Evolutionary conservation across 768 basidiomycete species (phyloP), one percentile per base, ranked within the genome.

Genomic region (Auricularia auricula-judae): DNA sequence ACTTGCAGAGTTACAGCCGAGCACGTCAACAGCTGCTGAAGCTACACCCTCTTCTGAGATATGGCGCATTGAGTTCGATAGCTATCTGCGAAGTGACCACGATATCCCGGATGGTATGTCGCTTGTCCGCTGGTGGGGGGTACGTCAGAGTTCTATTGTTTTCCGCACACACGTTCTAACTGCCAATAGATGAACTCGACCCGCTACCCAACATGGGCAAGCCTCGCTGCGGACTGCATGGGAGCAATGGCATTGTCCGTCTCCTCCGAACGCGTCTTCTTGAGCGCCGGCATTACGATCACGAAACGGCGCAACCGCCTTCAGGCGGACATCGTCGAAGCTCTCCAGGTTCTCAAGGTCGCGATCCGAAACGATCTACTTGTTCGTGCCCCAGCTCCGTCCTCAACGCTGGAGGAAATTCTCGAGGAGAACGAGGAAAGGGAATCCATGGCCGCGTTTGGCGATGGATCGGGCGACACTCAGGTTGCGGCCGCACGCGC

Each of bases 211-310:
- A 70, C 71, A 0, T 78, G 76, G 76, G 73, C 72, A 0, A 75
- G 74, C 0, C 69, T 79, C 1, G 75, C 78, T 8, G 64, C 68
- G 7, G 77, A 79, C 63, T 75, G 75, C 34, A 71, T 79, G 8
- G 60, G 75, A 1, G 73, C 80, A 33, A 77, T 78, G 75, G 74
- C 75, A 8, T 70, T 73, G 12, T 71, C 68, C 1, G 76, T 79
- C 8, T 78, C 77, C 3, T 76, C 74, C 68, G 75, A 79, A 66
- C 70, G 70, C 8, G 77, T 76, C 4, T 80, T 80, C 66, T 80
- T 75, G 0, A 68, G 71, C 3, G 77, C 72, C 11, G 76, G 77
- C 4, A 76, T 79, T 34, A 79, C 78, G 0, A 72, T 78, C 51
- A 72, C 66, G 14, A 77, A 77, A 65, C 72, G 68, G 23, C 69